Conservation (phyloP, 2,329 filamentous ascomycete genomes). For the Didymella lethalis region DNA sequence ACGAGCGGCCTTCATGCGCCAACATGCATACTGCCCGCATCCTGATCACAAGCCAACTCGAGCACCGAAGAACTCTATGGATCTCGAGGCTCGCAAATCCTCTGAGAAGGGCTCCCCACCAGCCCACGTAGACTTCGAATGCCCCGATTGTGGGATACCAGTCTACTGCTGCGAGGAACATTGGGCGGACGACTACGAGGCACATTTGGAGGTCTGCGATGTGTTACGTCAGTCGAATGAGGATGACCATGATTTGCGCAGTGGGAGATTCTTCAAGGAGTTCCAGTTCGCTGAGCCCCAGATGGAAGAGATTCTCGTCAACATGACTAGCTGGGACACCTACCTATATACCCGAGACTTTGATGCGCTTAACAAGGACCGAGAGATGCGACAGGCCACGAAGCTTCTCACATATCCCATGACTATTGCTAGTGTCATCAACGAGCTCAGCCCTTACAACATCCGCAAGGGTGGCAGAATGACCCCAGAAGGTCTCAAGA, state of each 20-base stretch:
- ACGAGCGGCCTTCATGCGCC: slow-evolving; percentile 88
- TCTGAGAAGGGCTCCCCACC: slow-evolving; percentile 68
- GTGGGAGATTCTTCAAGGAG: slow-evolving; percentile 90
- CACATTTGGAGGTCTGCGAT: slow-evolving; percentile 91
- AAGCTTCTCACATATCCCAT: slow-evolving; percentile 91
- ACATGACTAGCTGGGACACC: slow-evolving; percentile 99
- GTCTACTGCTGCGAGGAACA: slow-evolving; percentile 94
- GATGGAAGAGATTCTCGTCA: slow-evolving; percentile 90
- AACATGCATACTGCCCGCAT: slow-evolving; percentile 93
- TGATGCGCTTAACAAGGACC: slow-evolving; percentile 87
- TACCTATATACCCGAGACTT: slow-evolving; percentile 93
- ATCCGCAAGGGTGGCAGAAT: slow-evolving; percentile 77
- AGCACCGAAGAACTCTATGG: slow-evolving; percentile 68
- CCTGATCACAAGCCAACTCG: slow-evolving; percentile 82
- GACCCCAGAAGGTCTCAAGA: slow-evolving; percentile 89
- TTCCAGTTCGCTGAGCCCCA: slow-evolving; percentile 90
- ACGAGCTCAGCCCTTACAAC: slow-evolving; percentile 93
- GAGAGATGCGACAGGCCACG: slow-evolving; percentile 91
- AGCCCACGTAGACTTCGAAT: slow-evolving; percentile 89
- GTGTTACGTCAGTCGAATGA: slow-evolving; percentile 93
- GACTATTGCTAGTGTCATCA: slow-evolving; percentile 88
- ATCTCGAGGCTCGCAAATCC: slow-evolving; percentile 68
- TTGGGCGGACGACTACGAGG: slow-evolving; percentile 95
- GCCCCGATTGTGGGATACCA: slow-evolving; percentile 92
- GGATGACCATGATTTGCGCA: slow-evolving; percentile 93